These are phyloP conservation scores for Sordariomycetes sp. DNA, from an alignment of 2,329 filamentous ascomycete species.

Conservation along the genomic window DNA sequence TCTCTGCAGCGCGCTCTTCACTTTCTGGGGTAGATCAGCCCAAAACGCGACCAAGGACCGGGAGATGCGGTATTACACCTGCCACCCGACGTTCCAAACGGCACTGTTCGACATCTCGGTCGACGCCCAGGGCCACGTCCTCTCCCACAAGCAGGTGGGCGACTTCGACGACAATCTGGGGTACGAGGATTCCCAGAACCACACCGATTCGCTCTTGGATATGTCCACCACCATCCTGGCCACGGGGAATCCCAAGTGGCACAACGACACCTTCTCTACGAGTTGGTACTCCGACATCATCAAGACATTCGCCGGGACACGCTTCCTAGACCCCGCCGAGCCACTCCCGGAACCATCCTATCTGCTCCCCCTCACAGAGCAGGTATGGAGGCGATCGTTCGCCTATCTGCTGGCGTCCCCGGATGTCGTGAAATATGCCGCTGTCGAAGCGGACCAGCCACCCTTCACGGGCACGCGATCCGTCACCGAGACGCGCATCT, in stretches of 20 bases:
- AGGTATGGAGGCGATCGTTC: constrained; percentile 15
- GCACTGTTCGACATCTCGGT: constrained; percentile 22
- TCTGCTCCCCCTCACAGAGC: constrained; percentile 9
- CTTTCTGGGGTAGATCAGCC: neutral
- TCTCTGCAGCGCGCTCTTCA: neutral
- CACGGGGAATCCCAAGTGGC: constrained; percentile 19
- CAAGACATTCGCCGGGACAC: constrained; percentile 13
- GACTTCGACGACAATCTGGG: constrained; percentile 8
- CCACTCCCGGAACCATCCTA: constrained; percentile 10
- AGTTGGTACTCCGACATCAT: constrained; percentile 40
- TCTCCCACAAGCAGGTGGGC: constrained; percentile 8
- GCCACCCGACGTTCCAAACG: constrained; percentile 16
- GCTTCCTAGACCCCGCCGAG: constrained; percentile 19
- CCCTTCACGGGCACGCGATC: constrained; percentile 9
- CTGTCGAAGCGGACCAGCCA: constrained; percentile 18
- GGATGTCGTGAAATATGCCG: constrained; percentile 26
- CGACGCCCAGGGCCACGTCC: constrained; percentile 14
- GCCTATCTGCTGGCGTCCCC: constrained; percentile 10
- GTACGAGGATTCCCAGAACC: constrained; percentile 7
- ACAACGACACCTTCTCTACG: constrained; percentile 30
- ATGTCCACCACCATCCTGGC: constrained; percentile 7
- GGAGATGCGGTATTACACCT: constrained; percentile 6
- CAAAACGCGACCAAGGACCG: neutral
- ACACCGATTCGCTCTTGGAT: constrained; percentile 9
- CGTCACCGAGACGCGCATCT: constrained; percentile 27